Evolutionary conservation across 192 early-diverging fungal species (phyloP), one percentile per base, ranked within the genome.

Genomic region (Gryganskiella cystojenkinii): DNA sequence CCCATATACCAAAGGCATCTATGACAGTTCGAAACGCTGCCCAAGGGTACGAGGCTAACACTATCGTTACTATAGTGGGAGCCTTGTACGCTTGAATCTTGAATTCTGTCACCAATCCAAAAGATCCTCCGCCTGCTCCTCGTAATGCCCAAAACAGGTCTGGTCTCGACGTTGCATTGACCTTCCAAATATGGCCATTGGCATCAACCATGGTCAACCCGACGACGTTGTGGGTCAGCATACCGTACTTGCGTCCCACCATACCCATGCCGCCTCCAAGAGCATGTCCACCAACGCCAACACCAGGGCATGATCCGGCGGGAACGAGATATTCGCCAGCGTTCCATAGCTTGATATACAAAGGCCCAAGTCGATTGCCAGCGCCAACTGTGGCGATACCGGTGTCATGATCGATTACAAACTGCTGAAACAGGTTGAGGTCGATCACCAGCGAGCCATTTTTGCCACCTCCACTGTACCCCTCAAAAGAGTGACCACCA

Each of bases 61-160:
- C 57, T 59, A 17, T n/a, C n/a, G n/a, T n/a, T n/a, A n/a, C n/a
- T n/a, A n/a, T n/a, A n/a, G n/a, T n/a, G n/a, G n/a, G n/a, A n/a
- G 64, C 40, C 20, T 56, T 60, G 30, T 59, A 46, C 8, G 65
- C 37, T 56, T 71, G 59, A 58, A 68, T 50, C 25, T 64, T 67
- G 20, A 78, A 71, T 27, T 82, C 63, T 9, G 80, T 79, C 33
- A 84, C 71, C 6, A 86, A 27, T 15, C 71, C 83, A 52, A 51
- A 84, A 11, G 47, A 70, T 13, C 80, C 73, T 22, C 67, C 81
- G 20, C 88, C 88, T n/a, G 81, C 90, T 14, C 88, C 89, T 25
- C 86, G 51, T 13, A 90, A 19, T 0, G 86, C 89, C 80, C 82
- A 91, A 42, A 85, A 91, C 15, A 91, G 56, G 62, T 91, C 88